Conservation (phyloP, 2,329 filamentous ascomycete genomes). For the Nigrospora sphaerica region DNA sequence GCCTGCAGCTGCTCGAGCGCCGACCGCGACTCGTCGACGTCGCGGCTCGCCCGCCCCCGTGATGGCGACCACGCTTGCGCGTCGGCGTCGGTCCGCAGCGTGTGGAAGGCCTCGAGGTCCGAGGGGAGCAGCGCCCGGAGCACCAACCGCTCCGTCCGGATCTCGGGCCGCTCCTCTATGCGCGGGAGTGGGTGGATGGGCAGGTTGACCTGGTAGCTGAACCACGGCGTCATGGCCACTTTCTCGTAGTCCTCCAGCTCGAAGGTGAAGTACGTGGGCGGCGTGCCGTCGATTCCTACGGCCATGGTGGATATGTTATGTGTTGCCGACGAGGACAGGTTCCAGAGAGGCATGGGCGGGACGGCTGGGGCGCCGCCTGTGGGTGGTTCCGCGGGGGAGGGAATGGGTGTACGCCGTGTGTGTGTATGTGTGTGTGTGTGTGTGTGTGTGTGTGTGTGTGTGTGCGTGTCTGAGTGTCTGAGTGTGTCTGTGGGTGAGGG, state of each 20-base stretch:
- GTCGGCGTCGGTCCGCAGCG: slow-evolving; percentile 4
- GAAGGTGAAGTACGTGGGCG: not conserved
- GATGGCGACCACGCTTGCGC: slow-evolving; percentile 2
- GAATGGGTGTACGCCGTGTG: no score
- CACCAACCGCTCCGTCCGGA: slow-evolving; percentile 6
- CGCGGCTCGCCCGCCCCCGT: slow-evolving; percentile 5
- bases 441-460: no score
- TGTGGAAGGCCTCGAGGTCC: slow-evolving; percentile 9
- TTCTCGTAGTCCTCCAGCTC: not conserved
- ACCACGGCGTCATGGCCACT: not conserved
- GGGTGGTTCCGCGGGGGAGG: no score
- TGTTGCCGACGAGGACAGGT: no score
- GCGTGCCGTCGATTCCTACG: not conserved
- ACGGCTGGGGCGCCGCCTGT: no score
- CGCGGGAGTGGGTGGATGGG: slow-evolving; percentile 1
- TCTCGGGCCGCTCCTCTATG: not conserved
- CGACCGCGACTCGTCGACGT: slow-evolving; percentile 3
- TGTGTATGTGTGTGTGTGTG: no score
- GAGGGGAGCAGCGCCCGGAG: slow-evolving; percentile 5
- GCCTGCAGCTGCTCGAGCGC: slow-evolving; percentile 3
- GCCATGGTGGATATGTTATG: no score
- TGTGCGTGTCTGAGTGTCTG: no score
- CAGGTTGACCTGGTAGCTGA: slow-evolving; percentile 1
- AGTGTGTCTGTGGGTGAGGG: no score
- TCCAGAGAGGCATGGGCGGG: no score